Conservation (phyloP, 2,329 filamentous ascomycete genomes). For the Coccinonectria pachysandricola region DNA sequence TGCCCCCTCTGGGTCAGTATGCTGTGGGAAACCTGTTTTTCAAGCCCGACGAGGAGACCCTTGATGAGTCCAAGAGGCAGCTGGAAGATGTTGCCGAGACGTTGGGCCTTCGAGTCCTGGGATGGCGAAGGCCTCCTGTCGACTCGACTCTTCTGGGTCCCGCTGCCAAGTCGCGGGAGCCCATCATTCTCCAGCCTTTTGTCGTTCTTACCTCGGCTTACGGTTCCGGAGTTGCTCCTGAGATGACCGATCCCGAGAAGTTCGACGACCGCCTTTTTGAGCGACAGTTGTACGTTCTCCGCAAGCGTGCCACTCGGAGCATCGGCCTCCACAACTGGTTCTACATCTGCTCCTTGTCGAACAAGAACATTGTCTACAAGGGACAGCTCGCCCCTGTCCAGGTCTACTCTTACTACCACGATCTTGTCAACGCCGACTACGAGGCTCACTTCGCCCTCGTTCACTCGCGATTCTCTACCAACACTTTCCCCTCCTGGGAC, state of each 20-base stretch:
- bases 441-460: constrained; percentile 95
- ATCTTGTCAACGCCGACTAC: constrained; percentile 92
- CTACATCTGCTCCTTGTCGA: constrained; percentile 91
- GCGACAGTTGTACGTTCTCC: constrained; percentile 83
- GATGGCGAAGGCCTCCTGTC: constrained; percentile 91
- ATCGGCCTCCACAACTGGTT: constrained; percentile 98
- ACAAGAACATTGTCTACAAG: constrained; percentile 99
- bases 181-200: constrained; percentile 90
- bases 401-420: constrained; percentile 97
- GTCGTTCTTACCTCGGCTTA: constrained; percentile 81
- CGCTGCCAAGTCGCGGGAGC: constrained; percentile 86
- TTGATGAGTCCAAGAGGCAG: constrained; percentile 81
- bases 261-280: constrained; percentile 86
- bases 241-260: constrained; percentile 63
- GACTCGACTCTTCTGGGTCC: constrained; percentile 90
- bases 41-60: constrained; percentile 84
- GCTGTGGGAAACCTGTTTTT: constrained; percentile 97
- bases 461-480: constrained; percentile 94
- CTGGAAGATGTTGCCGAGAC: constrained; percentile 91
- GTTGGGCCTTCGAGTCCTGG: constrained; percentile 79
- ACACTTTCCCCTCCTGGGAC: constrained; percentile 98
- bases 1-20: constrained; percentile 86
- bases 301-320: constrained; percentile 89
- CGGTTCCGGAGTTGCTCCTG: constrained; percentile 68
- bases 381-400: constrained; percentile 88